These are phyloP conservation scores for Aureobasidium uvarum DNA, from an alignment of 2,329 filamentous ascomycete genomes.

Conservation along the genomic window DNA sequence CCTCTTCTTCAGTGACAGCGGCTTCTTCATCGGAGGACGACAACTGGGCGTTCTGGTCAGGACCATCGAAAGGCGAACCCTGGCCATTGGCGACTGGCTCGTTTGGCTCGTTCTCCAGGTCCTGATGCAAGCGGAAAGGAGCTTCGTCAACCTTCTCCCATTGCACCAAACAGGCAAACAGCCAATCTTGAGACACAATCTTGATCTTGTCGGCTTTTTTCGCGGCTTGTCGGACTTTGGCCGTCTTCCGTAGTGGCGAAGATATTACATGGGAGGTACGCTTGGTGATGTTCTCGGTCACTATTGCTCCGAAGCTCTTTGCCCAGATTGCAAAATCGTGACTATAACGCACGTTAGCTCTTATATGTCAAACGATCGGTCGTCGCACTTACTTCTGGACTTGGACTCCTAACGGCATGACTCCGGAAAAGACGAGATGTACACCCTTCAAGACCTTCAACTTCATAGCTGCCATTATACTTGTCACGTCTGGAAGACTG, in stretches of 20 bases:
- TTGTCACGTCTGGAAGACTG: slow-evolving; percentile 78
- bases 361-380: neutral
- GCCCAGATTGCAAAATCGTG: slow-evolving; percentile 89
- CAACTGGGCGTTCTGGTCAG: slow-evolving; percentile 38
- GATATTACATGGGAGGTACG: slow-evolving; percentile 69
- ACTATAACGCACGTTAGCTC: slow-evolving; percentile 40
- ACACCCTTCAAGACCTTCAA: slow-evolving; percentile 69
- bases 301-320: slow-evolving; percentile 75
- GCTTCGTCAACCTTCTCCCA: slow-evolving; percentile 79
- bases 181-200: slow-evolving; percentile 90
- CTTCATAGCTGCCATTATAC: slow-evolving; percentile 82
- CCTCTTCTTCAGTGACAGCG: slow-evolving; percentile 42
- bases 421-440: slow-evolving; percentile 82
- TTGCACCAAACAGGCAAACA: slow-evolving; percentile 76
- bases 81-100: slow-evolving; percentile 61
- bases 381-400: slow-evolving; percentile 56
- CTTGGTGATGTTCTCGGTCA: slow-evolving; percentile 58
- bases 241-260: slow-evolving; percentile 69
- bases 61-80: slow-evolving; percentile 38
- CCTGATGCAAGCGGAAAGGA: slow-evolving; percentile 72
- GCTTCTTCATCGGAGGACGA: slow-evolving; percentile 50
- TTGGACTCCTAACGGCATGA: slow-evolving; percentile 78
- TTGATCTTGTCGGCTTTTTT: slow-evolving; percentile 71
- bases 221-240: slow-evolving; percentile 85
- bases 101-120: slow-evolving; percentile 6